These are phyloP conservation scores for Tagetes patula DNA, from an alignment of 129 eudicot genomes.

Conservation along the genomic window DNA sequence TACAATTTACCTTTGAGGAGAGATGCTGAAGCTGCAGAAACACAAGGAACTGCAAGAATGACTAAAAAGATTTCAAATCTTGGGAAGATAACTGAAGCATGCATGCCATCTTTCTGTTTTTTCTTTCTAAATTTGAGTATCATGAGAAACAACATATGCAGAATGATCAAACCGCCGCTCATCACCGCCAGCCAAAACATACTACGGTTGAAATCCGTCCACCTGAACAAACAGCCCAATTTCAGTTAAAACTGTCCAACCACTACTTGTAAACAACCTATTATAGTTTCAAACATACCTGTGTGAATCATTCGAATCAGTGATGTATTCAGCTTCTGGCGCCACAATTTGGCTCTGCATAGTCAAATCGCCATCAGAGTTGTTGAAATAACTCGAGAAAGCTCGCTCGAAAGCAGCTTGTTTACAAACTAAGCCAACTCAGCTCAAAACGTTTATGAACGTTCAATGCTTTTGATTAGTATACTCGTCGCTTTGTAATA, in stretches of 20 bases:
- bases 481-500: too few relatives aligned
- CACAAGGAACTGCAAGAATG: conserved; percentile 82
- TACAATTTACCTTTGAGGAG: conserved; percentile 57
- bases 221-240: conserved; percentile 44
- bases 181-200: conserved; percentile 89
- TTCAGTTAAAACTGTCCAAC: background rate
- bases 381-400: too few relatives aligned
- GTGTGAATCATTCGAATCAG: conserved; percentile 38
- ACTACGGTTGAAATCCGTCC: conserved; percentile 76
- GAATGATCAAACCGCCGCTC: conserved; percentile 48
- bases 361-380: background rate
- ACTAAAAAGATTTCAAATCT: conserved; percentile 78
- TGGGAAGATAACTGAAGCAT: conserved; percentile 63
- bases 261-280: background rate
- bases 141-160: background rate
- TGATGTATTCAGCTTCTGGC: conserved; percentile 37
- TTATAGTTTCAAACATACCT: background rate
- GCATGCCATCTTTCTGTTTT: conserved; percentile 4
- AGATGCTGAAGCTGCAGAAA: conserved; percentile 69
- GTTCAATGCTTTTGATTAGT: too few relatives aligned
- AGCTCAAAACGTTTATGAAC: too few relatives aligned
- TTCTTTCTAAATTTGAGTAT: background rate
- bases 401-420: too few relatives aligned
- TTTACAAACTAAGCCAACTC: too few relatives aligned
- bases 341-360: conserved; percentile 4